phyloP scores from a whole-genome alignment of 768 basidiomycete genomes.

The Hygrophoropsis aurantiaca region DNA sequence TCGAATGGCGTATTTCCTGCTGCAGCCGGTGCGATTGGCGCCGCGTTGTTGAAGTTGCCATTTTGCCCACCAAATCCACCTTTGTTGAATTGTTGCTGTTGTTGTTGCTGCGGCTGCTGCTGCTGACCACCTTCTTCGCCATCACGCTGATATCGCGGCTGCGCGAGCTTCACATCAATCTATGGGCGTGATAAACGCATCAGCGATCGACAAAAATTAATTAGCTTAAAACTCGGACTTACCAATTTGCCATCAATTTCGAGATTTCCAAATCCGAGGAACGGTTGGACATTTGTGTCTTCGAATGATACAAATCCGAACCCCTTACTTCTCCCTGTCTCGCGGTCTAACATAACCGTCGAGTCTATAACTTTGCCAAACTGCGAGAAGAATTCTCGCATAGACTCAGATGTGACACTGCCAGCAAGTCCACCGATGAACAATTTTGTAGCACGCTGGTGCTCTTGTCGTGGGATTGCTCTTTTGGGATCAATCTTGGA shows the following conservation, averaged over 20 bases:
- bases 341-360: conserved; percentile 97
- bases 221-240: conserved; percentile 26
- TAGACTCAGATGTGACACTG: conserved; percentile 88
- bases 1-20: conserved; percentile 73
- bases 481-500: conserved; percentile 98
- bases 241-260: conserved; percentile 96
- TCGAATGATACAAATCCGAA: conserved; percentile 98
- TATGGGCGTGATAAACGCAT: conserved; percentile 28
- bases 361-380: conserved; percentile 97
- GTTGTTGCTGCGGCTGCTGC: conserved; percentile 20
- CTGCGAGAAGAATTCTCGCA: conserved; percentile 91
- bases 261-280: conserved; percentile 84
- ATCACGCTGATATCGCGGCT: conserved; percentile 83
- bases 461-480: conserved; percentile 95
- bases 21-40: conserved; percentile 20
- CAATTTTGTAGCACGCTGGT: conserved; percentile 88
- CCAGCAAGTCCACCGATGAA: conserved; percentile 95
- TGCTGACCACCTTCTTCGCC: conserved; percentile 42
- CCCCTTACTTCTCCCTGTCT: conserved; percentile 92
- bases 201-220: not conserved
- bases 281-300: conserved; percentile 85
- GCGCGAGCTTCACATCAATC: conserved; percentile 98
- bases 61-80: conserved; percentile 38
- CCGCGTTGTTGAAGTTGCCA: conserved; percentile 35
- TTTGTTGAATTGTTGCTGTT: conserved; percentile 14